These are phyloP conservation scores for Erythrobasidium hasegawianum DNA, from an alignment of 1,284 basidiomycete genomes.

Conservation along the genomic window DNA sequence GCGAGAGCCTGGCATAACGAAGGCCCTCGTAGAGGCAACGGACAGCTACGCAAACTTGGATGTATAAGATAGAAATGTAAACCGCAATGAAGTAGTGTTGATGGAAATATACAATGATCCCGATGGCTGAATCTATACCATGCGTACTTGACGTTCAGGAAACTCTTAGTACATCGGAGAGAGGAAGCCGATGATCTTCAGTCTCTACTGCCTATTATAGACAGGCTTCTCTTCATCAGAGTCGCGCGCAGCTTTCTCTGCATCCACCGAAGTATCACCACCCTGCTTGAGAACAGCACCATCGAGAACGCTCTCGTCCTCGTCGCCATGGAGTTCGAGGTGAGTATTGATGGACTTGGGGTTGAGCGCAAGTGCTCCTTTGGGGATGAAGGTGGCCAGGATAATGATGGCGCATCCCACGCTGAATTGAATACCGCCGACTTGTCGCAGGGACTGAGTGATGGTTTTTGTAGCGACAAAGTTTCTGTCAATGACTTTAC, in stretches of 20 bases:
- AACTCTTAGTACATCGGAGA: too few relatives aligned
- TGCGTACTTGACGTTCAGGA: too few relatives aligned
- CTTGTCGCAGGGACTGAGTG: constrained; percentile 44
- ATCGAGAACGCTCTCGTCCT: constrained; percentile 39
- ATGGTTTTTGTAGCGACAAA: constrained; percentile 39
- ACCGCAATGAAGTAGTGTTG: too few relatives aligned
- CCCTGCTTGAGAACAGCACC: constrained; percentile 35
- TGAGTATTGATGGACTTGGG: constrained; percentile 46
- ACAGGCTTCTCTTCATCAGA: constrained; percentile 6
- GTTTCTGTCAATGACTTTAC: constrained; percentile 48
- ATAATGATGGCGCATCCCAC: constrained; percentile 49
- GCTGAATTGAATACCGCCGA: constrained; percentile 48
- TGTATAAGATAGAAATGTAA: not conserved
- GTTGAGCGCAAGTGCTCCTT: constrained; percentile 48
- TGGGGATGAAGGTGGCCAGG: constrained; percentile 48
- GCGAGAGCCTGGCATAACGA: constrained; percentile 68
- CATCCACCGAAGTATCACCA: constrained; percentile 4
- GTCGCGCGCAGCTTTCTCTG: not conserved
- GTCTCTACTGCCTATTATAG: too few relatives aligned
- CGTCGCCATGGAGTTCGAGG: constrained; percentile 1
- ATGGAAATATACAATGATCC: too few relatives aligned
- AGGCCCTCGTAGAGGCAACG: constrained; percentile 65
- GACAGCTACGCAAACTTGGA: constrained; percentile 42
- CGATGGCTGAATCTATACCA: too few relatives aligned
- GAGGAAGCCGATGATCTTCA: too few relatives aligned